phyloP scores from a whole-genome alignment of 2,329 filamentous ascomycete genomes.

The Gnomoniopsis smithogilvyi region DNA sequence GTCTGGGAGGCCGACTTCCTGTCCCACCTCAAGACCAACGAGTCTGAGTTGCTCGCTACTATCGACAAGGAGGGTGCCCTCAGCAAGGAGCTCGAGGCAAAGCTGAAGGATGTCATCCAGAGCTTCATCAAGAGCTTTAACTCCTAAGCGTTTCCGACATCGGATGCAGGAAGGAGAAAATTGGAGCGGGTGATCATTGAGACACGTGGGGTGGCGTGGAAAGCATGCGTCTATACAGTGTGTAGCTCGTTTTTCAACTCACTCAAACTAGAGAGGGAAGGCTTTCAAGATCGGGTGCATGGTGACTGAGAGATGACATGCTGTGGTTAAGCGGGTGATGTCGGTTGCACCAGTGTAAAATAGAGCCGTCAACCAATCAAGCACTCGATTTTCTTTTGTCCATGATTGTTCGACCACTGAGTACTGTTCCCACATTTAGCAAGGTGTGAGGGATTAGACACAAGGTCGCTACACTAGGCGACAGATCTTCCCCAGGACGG shows the following conservation, averaged over 20 bases:
- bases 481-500: too few relatives aligned
- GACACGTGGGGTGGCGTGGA: constrained; percentile 30
- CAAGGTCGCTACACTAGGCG: too few relatives aligned
- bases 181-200: constrained; percentile 24
- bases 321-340: constrained; percentile 39
- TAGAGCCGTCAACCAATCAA: constrained; percentile 60
- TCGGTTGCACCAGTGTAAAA: constrained; percentile 58
- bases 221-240: constrained; percentile 45
- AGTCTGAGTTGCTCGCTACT: constrained; percentile 75
- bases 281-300: constrained; percentile 39
- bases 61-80: constrained; percentile 96
- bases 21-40: constrained; percentile 85
- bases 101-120: constrained; percentile 71
- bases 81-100: constrained; percentile 88
- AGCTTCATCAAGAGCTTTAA: constrained; percentile 94
- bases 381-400: constrained; percentile 61
- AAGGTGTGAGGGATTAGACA: too few relatives aligned
- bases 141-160: constrained; percentile 41
- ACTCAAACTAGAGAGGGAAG: constrained; percentile 46
- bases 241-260: constrained; percentile 31
- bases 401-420: constrained; percentile 21
- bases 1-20: constrained; percentile 95
- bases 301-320: constrained; percentile 43
- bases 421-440: too few relatives aligned
- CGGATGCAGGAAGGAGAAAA: constrained; percentile 28